These are phyloP conservation scores for Alternaria hordeiaustralica DNA, from an alignment of 2,329 filamentous ascomycete genomes.

Conservation along the genomic window DNA sequence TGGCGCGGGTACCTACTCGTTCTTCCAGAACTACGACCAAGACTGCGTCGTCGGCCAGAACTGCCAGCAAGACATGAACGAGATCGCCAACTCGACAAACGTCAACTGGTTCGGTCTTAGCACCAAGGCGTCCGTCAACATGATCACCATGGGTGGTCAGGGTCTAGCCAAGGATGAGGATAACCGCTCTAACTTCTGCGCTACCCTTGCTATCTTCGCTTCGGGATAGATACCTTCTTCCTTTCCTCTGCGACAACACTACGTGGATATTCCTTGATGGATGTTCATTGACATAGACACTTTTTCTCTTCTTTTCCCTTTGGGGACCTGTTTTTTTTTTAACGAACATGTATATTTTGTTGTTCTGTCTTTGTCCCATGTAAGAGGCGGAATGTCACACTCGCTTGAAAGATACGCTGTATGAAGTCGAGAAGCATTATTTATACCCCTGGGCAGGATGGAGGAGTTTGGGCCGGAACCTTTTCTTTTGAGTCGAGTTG, in stretches of 20 bases:
- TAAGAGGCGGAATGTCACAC: conserved; percentile 14
- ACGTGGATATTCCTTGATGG: conserved; percentile 18
- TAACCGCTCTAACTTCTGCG: conserved; percentile 58
- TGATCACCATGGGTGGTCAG: conserved; percentile 52
- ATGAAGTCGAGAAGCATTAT: conserved; percentile 6
- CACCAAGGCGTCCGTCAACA: conserved; percentile 58
- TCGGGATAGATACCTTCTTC: conserved; percentile 15
- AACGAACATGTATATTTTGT: conserved; percentile 27
- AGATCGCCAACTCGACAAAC: conserved; percentile 51
- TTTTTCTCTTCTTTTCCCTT: conserved; percentile 27
- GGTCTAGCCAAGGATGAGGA: conserved; percentile 50
- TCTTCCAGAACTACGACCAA: conserved; percentile 66
- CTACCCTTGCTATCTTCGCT: conserved; percentile 53
- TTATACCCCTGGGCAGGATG: conserved; percentile 19
- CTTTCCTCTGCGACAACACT: neutral
- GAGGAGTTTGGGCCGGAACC: conserved; percentile 10
- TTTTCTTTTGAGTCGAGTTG: neutral
- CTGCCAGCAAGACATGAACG: conserved; percentile 61
- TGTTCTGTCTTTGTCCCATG: conserved; percentile 16
- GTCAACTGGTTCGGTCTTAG: conserved; percentile 56
- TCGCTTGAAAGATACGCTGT: conserved; percentile 16
- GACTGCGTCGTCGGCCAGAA: conserved; percentile 54
- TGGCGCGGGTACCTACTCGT: conserved; percentile 61
- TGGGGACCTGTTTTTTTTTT: conserved; percentile 14
- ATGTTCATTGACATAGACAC: conserved; percentile 4